A percentile compares a stretch with the other conserved stretches of the same genome.
Evolutionary conservation across 306 rosid species (phyloP).

Genomic region (Begonia loranthoides): DNA sequence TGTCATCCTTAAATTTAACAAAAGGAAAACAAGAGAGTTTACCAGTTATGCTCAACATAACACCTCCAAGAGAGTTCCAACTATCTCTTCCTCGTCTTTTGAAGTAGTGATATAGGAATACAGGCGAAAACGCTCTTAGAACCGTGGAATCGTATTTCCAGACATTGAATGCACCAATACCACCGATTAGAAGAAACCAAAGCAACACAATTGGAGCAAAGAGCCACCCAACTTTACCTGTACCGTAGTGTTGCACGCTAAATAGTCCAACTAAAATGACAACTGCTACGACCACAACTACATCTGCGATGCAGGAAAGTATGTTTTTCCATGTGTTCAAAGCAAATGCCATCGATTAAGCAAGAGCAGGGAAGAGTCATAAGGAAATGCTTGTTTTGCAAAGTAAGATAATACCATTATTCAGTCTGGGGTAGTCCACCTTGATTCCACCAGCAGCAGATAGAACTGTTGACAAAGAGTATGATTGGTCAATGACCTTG

Average conservation of each 20-base stretch:
- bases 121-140: constrained; percentile 78
- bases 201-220: constrained; percentile 94
- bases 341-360: constrained; percentile 4
- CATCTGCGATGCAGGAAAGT: constrained; percentile 38
- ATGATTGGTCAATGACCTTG: too few species aligned
- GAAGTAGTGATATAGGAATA: constrained; percentile 63
- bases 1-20: too few species aligned
- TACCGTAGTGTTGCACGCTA: constrained; percentile 93
- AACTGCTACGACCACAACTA: constrained; percentile 75
- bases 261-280: constrained; percentile 70
- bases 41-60: constrained; percentile 97
- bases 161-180: constrained; percentile 85
- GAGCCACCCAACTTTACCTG: constrained; percentile 97
- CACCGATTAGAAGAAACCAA: constrained; percentile 89
- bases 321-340: constrained; percentile 1
- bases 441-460: constrained; percentile 99
- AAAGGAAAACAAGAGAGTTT: constrained; percentile 8
- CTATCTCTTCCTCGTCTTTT: constrained; percentile 55
- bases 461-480: constrained; percentile 35
- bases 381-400: constrained; percentile 8
- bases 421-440: constrained; percentile 46
- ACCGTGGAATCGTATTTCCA: constrained; percentile 58
- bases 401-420: constrained; percentile 37
- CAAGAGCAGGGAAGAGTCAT: constrained; percentile 3
- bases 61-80: constrained; percentile 95